Evolutionary conservation across 208 protist genomes (phyloP).

Genomic region (Strigomonas culicis): DNA sequence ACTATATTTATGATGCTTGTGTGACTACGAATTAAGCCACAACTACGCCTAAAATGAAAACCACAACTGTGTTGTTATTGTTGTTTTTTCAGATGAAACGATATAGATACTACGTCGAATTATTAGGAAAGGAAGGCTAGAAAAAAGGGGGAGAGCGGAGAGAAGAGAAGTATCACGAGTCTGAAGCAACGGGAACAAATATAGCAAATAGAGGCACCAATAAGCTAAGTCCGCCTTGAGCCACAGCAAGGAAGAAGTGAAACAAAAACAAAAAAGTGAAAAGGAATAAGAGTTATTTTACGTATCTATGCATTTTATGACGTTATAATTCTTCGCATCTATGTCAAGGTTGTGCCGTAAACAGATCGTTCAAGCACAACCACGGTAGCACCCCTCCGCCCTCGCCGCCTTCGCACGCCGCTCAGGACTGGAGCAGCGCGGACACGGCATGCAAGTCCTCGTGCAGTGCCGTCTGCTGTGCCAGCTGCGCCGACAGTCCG

Average conservation of each 20-base stretch:
- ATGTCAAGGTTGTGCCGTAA: too few species aligned
- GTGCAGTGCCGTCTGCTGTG: slow-evolving; percentile 46
- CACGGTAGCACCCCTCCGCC: too few species aligned
- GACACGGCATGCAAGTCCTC: slow-evolving; percentile 42
- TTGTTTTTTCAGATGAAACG: not conserved
- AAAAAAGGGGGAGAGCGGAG: not conserved
- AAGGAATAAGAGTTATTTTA: slow-evolving; percentile 21
- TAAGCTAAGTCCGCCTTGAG: too few species aligned
- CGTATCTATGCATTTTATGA: not conserved
- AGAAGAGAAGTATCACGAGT: not conserved
- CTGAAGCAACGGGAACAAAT: not conserved
- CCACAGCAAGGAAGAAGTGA: slow-evolving; percentile 2
- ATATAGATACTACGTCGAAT: not conserved
- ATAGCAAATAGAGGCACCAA: not conserved
- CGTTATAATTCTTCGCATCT: not conserved
- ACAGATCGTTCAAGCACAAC: too few species aligned
- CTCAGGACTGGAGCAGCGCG: slow-evolving; percentile 17
- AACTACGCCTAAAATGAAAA: too few species aligned
- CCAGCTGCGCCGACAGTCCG: slow-evolving; percentile 57
- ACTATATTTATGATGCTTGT: too few species aligned
- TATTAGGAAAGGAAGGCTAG: slow-evolving; percentile 5
- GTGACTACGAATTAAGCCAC: too few species aligned
- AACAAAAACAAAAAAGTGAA: slow-evolving; percentile 10
- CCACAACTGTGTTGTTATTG: not conserved
- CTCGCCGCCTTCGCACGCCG: not conserved